Conservation (phyloP, 2,329 filamentous ascomycete genomes). For the Stemphylium beticola region DNA sequence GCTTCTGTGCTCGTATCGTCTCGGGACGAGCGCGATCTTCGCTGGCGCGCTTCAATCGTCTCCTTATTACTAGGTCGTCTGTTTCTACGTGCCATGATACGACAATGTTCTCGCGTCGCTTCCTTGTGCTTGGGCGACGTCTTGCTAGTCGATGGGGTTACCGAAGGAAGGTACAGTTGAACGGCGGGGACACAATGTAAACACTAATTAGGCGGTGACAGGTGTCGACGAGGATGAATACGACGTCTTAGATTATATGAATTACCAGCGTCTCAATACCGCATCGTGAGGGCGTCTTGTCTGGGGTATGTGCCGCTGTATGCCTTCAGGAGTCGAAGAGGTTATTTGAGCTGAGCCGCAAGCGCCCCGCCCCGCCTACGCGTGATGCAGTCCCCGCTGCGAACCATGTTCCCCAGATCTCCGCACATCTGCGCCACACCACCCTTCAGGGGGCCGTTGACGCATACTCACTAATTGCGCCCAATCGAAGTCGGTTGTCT, state of each 20-base stretch:
- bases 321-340: background rate
- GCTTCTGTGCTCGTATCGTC: background rate
- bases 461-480: no score
- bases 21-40: slow-evolving; percentile 6
- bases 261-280: background rate
- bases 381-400: background rate
- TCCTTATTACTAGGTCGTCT: background rate
- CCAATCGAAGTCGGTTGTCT: no score
- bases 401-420: background rate
- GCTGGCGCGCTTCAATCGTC: background rate
- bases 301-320: background rate
- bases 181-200: background rate
- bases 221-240: no score
- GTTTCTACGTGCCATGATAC: slow-evolving; percentile 9
- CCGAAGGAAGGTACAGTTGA: background rate
- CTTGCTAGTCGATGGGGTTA: background rate
- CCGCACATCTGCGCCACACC: background rate
- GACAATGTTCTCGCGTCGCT: background rate
- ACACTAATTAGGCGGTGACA: background rate
- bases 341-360: slow-evolving; percentile 3
- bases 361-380: slow-evolving; percentile 3
- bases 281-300: background rate
- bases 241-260: background rate
- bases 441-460: no score
- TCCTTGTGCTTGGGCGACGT: background rate